Evolutionary conservation across 768 basidiomycete species (phyloP), one percentile per base, ranked within the genome.

Genomic region (Mycena floridula): DNA sequence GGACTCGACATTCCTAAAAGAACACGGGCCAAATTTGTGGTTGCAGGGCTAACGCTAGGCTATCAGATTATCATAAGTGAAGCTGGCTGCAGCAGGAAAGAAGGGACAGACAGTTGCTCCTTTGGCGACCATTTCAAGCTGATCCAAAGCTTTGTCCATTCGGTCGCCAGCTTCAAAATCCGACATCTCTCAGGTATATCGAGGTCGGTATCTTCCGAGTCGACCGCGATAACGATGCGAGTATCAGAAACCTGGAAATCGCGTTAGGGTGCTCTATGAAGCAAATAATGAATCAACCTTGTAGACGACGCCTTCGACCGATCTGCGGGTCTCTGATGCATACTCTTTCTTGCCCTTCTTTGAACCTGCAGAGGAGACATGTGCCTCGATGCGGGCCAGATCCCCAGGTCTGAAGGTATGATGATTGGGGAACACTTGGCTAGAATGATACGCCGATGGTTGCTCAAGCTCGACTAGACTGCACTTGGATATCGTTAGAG

Each of bases 281-380:
- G 18, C 24, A 15, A 22, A 24, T 32, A 20, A 25, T 25, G n/a
- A n/a, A n/a, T n/a, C n/a, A n/a, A 82, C 89, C 66, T 88, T 87
- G 63, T 91, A 95, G 2, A 96, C 82, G 2, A 96, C 89, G 1
- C 92, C 93, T 57, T 94, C 88, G n/a, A n/a, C n/a, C n/a, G n/a
- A n/a, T 49, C 57, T 49, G 46, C 51, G 64, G 51, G 74, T 24
- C 30, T 49, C 78, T 3, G 59, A 42, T 9, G 55, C 57, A 16
- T 48, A 54, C 20, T 53, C 46, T 42, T 73, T 62, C 54, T 77
- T 81, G n/a, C 68, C 66, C 12, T 58, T 57, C 51, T 74, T 82
- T 44, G 71, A 66, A 5, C 67, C 52, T 15, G 63, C 45, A 5
- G 70, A 51, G 1, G 76, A 58, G 0, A 79, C 64, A 59, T 88